A percentile compares a stretch with the other conserved stretches of the same genome.
Conservation (phyloP, 2,329 filamentous ascomycete species). For the Epicoccum sorghinum region DNA sequence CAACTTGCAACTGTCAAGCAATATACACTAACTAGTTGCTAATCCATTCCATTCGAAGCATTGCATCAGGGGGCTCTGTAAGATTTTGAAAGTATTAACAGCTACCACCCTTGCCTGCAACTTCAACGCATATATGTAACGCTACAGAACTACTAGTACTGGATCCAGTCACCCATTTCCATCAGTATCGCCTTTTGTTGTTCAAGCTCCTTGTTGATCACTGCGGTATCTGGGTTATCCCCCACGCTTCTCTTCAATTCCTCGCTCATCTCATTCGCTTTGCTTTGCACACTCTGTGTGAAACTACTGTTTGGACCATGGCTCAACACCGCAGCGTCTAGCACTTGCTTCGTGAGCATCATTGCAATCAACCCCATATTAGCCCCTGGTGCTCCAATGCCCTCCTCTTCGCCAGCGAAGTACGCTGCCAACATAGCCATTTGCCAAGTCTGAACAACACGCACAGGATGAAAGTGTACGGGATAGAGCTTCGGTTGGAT, state of each 20-base stretch:
- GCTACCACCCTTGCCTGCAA: too few species aligned
- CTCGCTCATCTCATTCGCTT: conserved; percentile 44
- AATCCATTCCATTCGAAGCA: too few species aligned
- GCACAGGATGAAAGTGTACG: conserved; percentile 58
- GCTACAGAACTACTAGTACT: conserved; percentile 6
- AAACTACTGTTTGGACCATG: conserved; percentile 53
- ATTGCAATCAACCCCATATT: conserved; percentile 52
- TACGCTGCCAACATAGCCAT: conserved; percentile 48
- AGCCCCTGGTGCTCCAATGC: conserved; percentile 37
- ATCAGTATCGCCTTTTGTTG: conserved; percentile 34
- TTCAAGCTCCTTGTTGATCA: conserved; percentile 34
- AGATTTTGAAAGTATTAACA: too few species aligned
- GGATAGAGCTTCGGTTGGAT: conserved; percentile 60
- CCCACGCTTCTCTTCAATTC: conserved; percentile 29
- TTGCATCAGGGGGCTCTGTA: too few species aligned
- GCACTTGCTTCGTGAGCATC: conserved; percentile 51
- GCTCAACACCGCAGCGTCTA: conserved; percentile 48
- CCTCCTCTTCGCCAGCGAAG: conserved; percentile 32
- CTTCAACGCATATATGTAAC: too few species aligned
- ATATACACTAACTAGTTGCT: too few species aligned
- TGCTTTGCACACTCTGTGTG: conserved; percentile 46
- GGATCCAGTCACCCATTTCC: conserved; percentile 39
- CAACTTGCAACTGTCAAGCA: too few species aligned
- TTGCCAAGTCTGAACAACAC: conserved; percentile 57
- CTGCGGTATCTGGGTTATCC: conserved; percentile 23